A percentile compares a stretch with the other conserved stretches of the same genome.
Evolutionary conservation across 2,329 filamentous ascomycete genomes (phyloP).

Genomic region (Calonectria hongkongensis): DNA sequence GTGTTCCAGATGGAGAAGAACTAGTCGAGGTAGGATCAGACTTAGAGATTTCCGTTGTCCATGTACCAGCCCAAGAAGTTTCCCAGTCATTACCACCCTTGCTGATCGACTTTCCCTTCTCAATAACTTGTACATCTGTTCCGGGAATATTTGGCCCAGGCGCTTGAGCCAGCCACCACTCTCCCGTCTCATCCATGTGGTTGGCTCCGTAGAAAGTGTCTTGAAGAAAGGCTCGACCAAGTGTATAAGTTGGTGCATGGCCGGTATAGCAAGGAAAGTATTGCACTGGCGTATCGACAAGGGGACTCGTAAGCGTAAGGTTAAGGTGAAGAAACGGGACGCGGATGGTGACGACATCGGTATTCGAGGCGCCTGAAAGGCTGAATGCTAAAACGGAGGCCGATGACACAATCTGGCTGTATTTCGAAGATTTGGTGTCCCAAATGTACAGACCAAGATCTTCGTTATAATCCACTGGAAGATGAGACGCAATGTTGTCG

Average conservation of each 20-base stretch:
- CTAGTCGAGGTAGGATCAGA: too few relatives aligned
- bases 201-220: conserved; percentile 48
- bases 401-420: conserved; percentile 62
- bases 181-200: too few relatives aligned
- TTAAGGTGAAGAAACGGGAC: conserved; percentile 59
- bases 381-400: conserved; percentile 64
- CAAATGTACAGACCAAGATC: conserved; percentile 64
- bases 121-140: too few relatives aligned
- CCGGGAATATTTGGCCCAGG: too few relatives aligned
- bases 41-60: too few relatives aligned
- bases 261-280: conserved; percentile 66
- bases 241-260: conserved; percentile 48
- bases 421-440: conserved; percentile 59
- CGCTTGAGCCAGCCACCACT: too few relatives aligned
- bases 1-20: too few relatives aligned
- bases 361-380: conserved; percentile 54
- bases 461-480: conserved; percentile 62
- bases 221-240: conserved; percentile 68
- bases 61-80: too few relatives aligned
- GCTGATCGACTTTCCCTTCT: too few relatives aligned
- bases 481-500: conserved; percentile 60
- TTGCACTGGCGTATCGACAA: conserved; percentile 57
- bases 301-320: conserved; percentile 61
- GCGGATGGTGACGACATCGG: conserved; percentile 38
- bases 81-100: too few relatives aligned